These are phyloP conservation scores for Aspergillus egyptiacus DNA, from an alignment of 495 filamentous ascomycete species.

Conservation along the genomic window DNA sequence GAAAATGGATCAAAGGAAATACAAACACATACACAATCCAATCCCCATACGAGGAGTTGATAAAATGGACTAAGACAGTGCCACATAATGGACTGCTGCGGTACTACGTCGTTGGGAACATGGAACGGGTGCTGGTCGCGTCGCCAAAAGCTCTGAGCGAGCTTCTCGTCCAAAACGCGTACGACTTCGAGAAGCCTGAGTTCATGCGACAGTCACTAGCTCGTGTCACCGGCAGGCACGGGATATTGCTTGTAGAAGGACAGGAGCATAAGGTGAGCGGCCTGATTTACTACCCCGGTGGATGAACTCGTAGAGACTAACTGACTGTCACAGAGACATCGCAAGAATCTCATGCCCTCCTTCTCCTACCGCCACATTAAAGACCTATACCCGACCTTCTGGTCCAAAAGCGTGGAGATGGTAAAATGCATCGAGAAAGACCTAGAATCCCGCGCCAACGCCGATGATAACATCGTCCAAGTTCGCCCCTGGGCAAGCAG, in stretches of 20 bases:
- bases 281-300: too few species aligned
- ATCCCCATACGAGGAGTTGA: conserved; percentile 42
- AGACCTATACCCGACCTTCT: conserved; percentile 79
- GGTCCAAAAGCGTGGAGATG: conserved; percentile 58
- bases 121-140: conserved; percentile 62
- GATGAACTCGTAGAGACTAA: neutral
- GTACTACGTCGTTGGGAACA: conserved; percentile 61
- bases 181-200: conserved; percentile 72
- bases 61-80: conserved; percentile 48
- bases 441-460: conserved; percentile 17
- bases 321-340: conserved; percentile 44
- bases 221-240: conserved; percentile 59
- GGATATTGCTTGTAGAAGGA: conserved; percentile 77
- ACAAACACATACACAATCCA: conserved; percentile 19
- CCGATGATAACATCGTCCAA: conserved; percentile 43
- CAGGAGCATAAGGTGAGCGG: conserved; percentile 65
- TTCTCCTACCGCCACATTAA: conserved; percentile 84
- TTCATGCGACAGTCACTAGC: conserved; percentile 51
- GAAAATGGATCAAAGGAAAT: conserved; percentile 36
- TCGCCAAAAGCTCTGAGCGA: conserved; percentile 62
- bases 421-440: conserved; percentile 37
- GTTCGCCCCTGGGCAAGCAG: conserved; percentile 61
- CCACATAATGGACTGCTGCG: conserved; percentile 78
- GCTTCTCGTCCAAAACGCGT: conserved; percentile 59
- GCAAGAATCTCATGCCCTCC: conserved; percentile 74